Base-by-base conservation (phyloP, 1,139 yeast species). In the Protomyces inouyei region DNA sequence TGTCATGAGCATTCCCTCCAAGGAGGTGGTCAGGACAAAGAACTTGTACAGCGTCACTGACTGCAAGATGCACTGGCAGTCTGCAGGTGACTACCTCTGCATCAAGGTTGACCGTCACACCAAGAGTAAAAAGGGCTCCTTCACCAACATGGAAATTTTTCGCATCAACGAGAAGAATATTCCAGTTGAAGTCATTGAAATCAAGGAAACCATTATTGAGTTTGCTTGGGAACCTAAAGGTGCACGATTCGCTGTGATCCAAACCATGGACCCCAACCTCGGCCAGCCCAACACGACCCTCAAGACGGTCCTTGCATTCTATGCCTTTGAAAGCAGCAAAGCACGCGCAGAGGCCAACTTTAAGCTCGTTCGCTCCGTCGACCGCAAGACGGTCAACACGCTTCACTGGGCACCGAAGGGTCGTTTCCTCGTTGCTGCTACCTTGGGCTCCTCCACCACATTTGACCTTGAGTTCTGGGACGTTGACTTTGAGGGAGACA, bases 101-200 rank as follows among this genome's bases (percentile, higher is more conserved):
- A 95, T 92, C 74, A 91, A 89, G 80, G 97, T 95, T 70, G 97
- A 92, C 76, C 90, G 98, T 79, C 97, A 91, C 77, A 90, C 97
- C 66, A 65, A 65, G 55, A 87, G 97, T 61, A 90, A 88, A 76
- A 95, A 95, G 82, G 88, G 96, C 25, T 78, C 87, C 65, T 92
- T 89, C 82, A 86, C 97, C 68, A 91, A 91, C 75, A 82, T 95
- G 76, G 98, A 95, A 78, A 88, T 95, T 73, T 91, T 93, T 83
- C 87, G 89, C 74, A 78, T 90, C 67, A 81, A 82, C 67, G 98
- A 92, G 77, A 89, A 85, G 78, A 96, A 88, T 73, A 84, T 92
- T 70, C 98, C 98, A 23, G 96, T 92, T 68, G 98, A 92, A 75
- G 93, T 90, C 72, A 81, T 93, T 70, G 99, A 95, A 77, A 82